A percentile compares a stretch with the other conserved stretches of the same genome.
Evolutionary conservation across 805 yeast genomes (phyloP).

Genomic region (Maudiozyma barnettii): DNA sequence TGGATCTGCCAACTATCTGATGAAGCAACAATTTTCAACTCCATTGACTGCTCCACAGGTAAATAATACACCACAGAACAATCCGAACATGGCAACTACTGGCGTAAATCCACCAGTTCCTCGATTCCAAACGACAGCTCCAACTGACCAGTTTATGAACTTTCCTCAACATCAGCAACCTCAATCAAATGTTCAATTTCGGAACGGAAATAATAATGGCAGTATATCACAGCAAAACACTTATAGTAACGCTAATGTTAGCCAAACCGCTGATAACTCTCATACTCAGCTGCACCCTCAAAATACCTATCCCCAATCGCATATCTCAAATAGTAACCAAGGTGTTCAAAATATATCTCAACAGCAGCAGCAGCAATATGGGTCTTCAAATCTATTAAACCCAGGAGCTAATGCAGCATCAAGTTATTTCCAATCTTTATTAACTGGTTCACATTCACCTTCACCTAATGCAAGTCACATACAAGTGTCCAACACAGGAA

Average conservation of each 20-base stretch:
- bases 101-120: background rate
- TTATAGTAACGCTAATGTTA: background rate
- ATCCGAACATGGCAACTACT: background rate
- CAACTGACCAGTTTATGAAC: constrained; percentile 10
- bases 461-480: constrained; percentile 8
- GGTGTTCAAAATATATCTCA: background rate
- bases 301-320: background rate
- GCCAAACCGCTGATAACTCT: background rate
- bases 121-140: constrained; percentile 9
- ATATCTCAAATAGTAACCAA: background rate
- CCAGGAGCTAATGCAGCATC: constrained; percentile 16
- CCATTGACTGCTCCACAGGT: constrained; percentile 13
- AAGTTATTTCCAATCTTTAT: constrained; percentile 22
- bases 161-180: constrained; percentile 4
- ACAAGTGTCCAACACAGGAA: constrained; percentile 5
- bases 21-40: constrained; percentile 20
- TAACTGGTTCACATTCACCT: constrained; percentile 25
- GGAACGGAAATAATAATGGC: background rate
- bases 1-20: constrained; percentile 27
- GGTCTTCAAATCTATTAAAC: constrained; percentile 14
- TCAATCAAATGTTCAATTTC: constrained; percentile 7
- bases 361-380: constrained; percentile 3
- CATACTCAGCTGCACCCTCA: background rate
- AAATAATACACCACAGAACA: background rate
- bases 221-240: constrained; percentile 1